phyloP scores from a whole-genome alignment of 352 stramenopile genomes.

The Thalassiosira ordinaria region DNA sequence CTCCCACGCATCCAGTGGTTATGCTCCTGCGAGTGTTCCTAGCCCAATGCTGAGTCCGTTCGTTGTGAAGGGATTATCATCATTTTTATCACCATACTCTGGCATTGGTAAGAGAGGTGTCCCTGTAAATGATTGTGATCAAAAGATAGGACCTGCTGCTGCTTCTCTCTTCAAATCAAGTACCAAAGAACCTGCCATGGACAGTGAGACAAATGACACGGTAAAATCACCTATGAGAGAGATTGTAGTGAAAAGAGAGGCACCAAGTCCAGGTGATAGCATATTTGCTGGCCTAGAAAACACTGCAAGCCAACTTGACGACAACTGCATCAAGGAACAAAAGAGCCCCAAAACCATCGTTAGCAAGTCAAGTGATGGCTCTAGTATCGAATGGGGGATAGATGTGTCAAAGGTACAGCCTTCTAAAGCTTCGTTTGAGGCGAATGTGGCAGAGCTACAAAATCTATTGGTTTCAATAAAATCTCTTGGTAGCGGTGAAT shows the following conservation, averaged over 20 bases:
- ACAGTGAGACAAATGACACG: not conserved
- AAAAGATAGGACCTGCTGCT: not conserved
- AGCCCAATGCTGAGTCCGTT: constrained; percentile 42
- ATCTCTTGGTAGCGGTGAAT: constrained; percentile 1
- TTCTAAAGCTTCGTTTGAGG: constrained; percentile 22
- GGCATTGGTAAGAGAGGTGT: constrained; percentile 9
- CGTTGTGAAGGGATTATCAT: constrained; percentile 19
- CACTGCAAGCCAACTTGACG: not conserved
- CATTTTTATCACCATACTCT: constrained; percentile 12
- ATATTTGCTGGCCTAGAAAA: constrained; percentile 9
- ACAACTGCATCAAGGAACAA: not conserved
- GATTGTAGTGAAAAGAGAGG: constrained; percentile 14
- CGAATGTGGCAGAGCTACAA: constrained; percentile 25
- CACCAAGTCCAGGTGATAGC: constrained; percentile 4
- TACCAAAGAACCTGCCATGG: not conserved
- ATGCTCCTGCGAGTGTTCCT: constrained; percentile 33
- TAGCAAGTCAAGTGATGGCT: constrained; percentile 25
- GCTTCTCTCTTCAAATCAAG: constrained; percentile 3
- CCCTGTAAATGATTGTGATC: not conserved
- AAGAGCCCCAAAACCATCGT: constrained; percentile 8
- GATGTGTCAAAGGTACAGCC: constrained; percentile 17
- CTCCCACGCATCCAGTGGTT: constrained; percentile 38
- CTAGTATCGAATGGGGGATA: constrained; percentile 35
- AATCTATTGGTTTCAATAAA: constrained; percentile 15
- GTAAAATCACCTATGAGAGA: constrained; percentile 15